Base-by-base conservation (phyloP, 805 yeast species). In the Zygoascus ofunaensis region DNA sequence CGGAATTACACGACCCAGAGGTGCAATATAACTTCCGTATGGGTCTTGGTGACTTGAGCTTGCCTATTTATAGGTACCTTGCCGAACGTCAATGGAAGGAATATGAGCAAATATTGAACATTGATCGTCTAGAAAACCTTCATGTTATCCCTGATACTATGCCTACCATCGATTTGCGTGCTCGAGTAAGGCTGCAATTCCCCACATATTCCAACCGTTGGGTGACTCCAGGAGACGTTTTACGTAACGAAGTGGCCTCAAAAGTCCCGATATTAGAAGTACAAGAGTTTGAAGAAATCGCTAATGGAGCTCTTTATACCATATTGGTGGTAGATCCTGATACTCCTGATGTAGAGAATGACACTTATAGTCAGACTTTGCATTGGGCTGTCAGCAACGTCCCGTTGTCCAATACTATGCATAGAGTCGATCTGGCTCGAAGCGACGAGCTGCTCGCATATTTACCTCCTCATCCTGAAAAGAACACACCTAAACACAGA, bases 111-210 rank as follows among this genome's bases (percentile, higher is more conserved):
- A 82, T 87, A 85, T 59, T 86, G 42, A 69, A 81, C 43, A 86
- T 92, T 92, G 97, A 92, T 68, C 79, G 97, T 68, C 65, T 92
- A 43, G 98, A 92, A 66, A 79, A 82, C 45, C 67, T 87, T 53
- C 74, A 74, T 36, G 86, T 86, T 36, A 84, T 92, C 47, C 98
- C 98, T 14, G 98, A 92, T 60, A 89, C 97, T 2, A 60, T 92
- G 62, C 92, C 97, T 22, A 87, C 97, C 2, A 64, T 92, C 46
- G 80, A 74, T 7, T 97, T 97, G 17, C 66, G 72, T 50, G 90
- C 77, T 15, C 87, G 83, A 42, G 84, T 90, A 4, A 70, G 75
- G 37, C 57, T 92, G 37, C 79, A 78, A 64, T 89, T 89, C 59
- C 80, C 87, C 4, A 84, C 80, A 57, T 78, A 74, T 46, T 49